Conservation (phyloP, 2,329 filamentous ascomycete species). For the Phaeomoniella chlamydospora region DNA sequence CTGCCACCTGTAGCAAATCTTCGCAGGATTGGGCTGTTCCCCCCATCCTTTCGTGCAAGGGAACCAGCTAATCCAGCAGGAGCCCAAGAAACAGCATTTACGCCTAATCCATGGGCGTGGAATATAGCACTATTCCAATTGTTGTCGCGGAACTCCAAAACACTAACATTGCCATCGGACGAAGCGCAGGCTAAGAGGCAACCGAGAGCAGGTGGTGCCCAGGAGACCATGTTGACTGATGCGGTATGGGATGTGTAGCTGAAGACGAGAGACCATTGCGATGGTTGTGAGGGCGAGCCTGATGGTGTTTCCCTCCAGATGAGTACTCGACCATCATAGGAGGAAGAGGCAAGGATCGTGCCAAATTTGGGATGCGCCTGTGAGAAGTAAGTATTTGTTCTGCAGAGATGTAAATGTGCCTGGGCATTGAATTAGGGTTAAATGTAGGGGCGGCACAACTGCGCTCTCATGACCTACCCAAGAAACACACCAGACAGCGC, state of each 20-base stretch:
- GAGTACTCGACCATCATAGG: conserved; percentile 95
- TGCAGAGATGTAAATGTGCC: conserved; percentile 1
- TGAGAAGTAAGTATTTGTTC: conserved; percentile 2
- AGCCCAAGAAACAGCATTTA: conserved; percentile 93
- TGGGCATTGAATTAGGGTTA: neutral
- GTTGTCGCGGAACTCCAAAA: conserved; percentile 95
- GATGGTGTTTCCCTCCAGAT: conserved; percentile 71
- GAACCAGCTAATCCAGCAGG: conserved; percentile 73
- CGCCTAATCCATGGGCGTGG: conserved; percentile 80
- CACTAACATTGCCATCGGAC: conserved; percentile 82
- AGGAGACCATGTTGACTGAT: conserved; percentile 89
- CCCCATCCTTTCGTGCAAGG: conserved; percentile 58
- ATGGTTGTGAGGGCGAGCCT: conserved; percentile 25
- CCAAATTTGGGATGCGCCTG: conserved; percentile 91
- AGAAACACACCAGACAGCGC: conserved; percentile 92
- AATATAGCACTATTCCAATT: conserved; percentile 83
- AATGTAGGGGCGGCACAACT: no score
- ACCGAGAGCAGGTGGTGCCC: conserved; percentile 93
- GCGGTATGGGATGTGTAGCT: conserved; percentile 90
- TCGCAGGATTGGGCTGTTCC: conserved; percentile 40
- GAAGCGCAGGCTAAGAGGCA: conserved; percentile 90
- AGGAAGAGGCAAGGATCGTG: conserved; percentile 88
- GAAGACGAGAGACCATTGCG: conserved; percentile 73
- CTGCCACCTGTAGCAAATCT: conserved; percentile 90
- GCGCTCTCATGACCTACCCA: conserved; percentile 43